A percentile compares a stretch with the other conserved stretches of the same genome.
Evolutionary conservation across 2,329 filamentous ascomycete genomes (phyloP).

Genomic region (Aspergillus eucalypticola): DNA sequence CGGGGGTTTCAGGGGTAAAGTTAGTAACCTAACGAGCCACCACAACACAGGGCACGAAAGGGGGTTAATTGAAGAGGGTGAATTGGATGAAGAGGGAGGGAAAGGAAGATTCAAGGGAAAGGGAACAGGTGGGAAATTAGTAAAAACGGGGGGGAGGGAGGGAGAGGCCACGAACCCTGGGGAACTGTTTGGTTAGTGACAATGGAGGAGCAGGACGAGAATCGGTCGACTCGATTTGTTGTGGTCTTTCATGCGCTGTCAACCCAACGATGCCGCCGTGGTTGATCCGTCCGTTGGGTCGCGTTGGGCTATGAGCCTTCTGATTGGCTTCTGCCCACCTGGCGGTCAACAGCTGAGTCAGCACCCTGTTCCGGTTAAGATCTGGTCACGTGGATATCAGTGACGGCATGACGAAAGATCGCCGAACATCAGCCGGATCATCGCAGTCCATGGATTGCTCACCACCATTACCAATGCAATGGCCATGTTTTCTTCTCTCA

Average conservation of each 20-base stretch:
- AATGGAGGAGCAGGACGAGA: constrained; percentile 15
- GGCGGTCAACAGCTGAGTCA: constrained; percentile 28
- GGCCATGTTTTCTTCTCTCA: not conserved
- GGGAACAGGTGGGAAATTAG: constrained; percentile 19
- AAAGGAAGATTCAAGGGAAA: constrained; percentile 13
- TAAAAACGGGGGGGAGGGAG: constrained; percentile 6
- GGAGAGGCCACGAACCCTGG: constrained; percentile 12
- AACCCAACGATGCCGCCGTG: constrained; percentile 21
- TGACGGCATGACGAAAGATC: constrained; percentile 17
- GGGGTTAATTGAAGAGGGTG: constrained; percentile 22
- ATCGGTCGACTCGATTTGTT: constrained; percentile 45
- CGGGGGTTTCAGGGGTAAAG: constrained; percentile 30
- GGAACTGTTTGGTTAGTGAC: constrained; percentile 9
- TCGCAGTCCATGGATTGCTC: not conserved
- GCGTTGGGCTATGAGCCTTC: constrained; percentile 25
- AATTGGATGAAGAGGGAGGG: constrained; percentile 18
- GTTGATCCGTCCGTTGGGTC: constrained; percentile 41
- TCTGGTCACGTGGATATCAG: constrained; percentile 15
- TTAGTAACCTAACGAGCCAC: constrained; percentile 22
- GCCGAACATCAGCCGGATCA: constrained; percentile 5
- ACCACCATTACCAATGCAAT: not conserved
- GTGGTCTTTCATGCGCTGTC: constrained; percentile 49
- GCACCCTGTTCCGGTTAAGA: not conserved
- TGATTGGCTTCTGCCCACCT: constrained; percentile 31
- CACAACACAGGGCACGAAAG: constrained; percentile 24